phyloP scores from a whole-genome alignment of 2,329 filamentous ascomycete genomes.

The Lomentospora prolificans region DNA sequence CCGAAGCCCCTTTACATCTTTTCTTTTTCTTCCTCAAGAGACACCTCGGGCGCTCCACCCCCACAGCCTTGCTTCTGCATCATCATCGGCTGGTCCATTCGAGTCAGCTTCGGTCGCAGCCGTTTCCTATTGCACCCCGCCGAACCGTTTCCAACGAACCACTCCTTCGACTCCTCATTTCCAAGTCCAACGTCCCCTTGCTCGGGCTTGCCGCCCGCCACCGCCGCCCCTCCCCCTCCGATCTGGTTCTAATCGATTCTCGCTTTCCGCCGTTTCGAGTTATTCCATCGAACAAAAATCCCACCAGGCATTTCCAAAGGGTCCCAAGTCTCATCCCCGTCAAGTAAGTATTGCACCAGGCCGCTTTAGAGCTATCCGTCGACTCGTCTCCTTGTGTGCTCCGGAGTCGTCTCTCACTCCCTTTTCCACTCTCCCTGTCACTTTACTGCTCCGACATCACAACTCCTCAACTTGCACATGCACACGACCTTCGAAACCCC shows the following conservation, averaged over 20 bases:
- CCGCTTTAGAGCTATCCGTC: not conserved
- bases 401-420: not conserved
- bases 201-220: conserved; percentile 2
- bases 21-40: not conserved
- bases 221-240: conserved; percentile 1
- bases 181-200: not conserved
- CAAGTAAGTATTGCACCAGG: not conserved
- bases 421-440: not conserved
- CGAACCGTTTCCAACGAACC: not conserved
- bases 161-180: not conserved
- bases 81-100: not conserved
- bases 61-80: not conserved
- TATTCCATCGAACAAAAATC: not conserved
- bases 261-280: not conserved
- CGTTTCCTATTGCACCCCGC: not conserved
- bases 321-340: too few relatives aligned
- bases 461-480: not conserved
- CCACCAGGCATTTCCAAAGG: not conserved
- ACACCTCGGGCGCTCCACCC: not conserved
- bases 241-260: not conserved
- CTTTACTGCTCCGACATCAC: not conserved
- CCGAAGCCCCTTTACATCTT: not conserved
- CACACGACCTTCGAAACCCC: not conserved
- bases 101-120: not conserved
- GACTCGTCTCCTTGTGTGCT: not conserved